Evolutionary conservation across 805 yeast genomes (phyloP), one percentile per base, ranked within the genome.

Genomic region (Pichia exigua): DNA sequence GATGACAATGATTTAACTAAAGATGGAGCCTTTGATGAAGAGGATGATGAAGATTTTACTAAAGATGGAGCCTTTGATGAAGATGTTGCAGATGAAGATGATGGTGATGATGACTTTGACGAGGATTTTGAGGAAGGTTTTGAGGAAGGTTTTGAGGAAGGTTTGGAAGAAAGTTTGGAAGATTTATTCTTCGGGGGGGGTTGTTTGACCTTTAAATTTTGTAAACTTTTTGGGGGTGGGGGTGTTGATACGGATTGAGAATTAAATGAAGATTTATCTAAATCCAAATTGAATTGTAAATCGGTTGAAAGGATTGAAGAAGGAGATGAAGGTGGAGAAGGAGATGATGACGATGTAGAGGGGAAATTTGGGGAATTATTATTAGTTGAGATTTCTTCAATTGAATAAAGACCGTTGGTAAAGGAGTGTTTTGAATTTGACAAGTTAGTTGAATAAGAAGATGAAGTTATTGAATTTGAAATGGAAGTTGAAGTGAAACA

Each of bases 181-280:
- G n/a, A 30, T 13, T 30, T 30, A 30, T 30, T 30, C 35, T 30
- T 22, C 42, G 46, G 43, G 40, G 48, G 47, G 21, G 45, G 38
- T 5, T 44, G 57, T 7, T 55, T 41, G n/a, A 27, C 22, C 21
- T 45, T 48, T 28, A 32, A 69, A 56, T 59, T 64, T 3, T 65
- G 35, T 67, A 32, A 64, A 59, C 54, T 73, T 77, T 42, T 56
- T 55, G 39, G 65, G 62, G 15, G 69, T 67, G 47, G 60, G 6
- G 8, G 17, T 5, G 18, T n/a, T 15, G 59, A 42, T 62, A 45
- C 17, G 13, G 35, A 30, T 5, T 30, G n/a, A 13, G 35, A 30
- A 60, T 55, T 3, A 54, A 45, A 20, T 49, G 49, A 3, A 30
- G 35, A n/a, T 30, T 15, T 30, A 3, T 30, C 35, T 58, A 59